Base-by-base conservation (phyloP, 805 yeast genomes). In the Clavispora vitiphila region DNA sequence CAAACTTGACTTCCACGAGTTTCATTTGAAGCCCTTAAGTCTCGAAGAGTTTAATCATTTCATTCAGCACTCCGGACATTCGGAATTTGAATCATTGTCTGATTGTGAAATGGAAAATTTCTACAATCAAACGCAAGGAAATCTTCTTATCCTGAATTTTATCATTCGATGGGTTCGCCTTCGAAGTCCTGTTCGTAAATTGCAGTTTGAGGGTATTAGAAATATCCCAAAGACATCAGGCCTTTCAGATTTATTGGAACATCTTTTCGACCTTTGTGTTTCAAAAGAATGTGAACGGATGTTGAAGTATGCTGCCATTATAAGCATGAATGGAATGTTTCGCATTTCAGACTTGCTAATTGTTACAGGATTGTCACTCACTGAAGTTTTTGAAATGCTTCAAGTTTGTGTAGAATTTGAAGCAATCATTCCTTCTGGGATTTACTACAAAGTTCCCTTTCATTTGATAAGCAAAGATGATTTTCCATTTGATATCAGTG, bases 371-470 rank as follows among this genome's bases (percentile, higher is more conserved):
- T 45, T 50, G 26, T 49, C 74, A 1, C 43, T 72, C 11, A 40
- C 52, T 5, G 61, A 60, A n/a, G 61, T 67, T 2, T 56, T 61
- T 22, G 49, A 50, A 18, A 54, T 67, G 11, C 39, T 74, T 5
- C 62, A 59, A 20, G 51, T 60, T 29, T 66, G 70, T 14, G 49
- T 66, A 10, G 62, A 65, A 21, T 37, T 56, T 10, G 53, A 57
- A 12, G 31, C 74, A 3, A 50, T 76, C 5, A 46, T 49, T 2
- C 76, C 78, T 1, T 53, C 64, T 11, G 65, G 70, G 20, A 56
- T 70, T 2, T 67, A 65, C 45, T 73, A 73, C 51, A 76, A 76
- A 47, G 55, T 73, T 18, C 80, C 80, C 8, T 70, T 73, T 42
- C 69, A 69, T 47, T 47, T 68, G 20, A 53, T 65, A 3, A 54